Evolutionary conservation across 495 filamentous ascomycete genomes (phyloP), one percentile per base, ranked within the genome.

Genomic region (Hyaloscypha bicolor): DNA sequence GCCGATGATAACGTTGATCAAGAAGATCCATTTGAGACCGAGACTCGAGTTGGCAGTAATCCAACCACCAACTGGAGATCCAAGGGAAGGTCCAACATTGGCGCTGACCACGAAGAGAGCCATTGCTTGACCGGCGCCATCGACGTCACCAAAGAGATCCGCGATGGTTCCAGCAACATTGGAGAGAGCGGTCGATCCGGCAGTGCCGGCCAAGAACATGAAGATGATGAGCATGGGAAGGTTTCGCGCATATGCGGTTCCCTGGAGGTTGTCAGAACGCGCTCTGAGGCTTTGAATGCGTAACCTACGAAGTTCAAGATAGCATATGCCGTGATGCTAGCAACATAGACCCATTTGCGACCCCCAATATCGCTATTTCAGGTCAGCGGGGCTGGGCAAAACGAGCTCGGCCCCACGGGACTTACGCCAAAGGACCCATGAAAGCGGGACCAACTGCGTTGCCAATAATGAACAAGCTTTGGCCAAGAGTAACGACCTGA

Each of bases 381-480:
- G 48, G 25, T 60, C 21, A 53, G 48, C 61, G 37, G 42, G 45
- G 30, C 65, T 45, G 53, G 16, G 5, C 22, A 6, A 29, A 21
- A 21, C 45, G 12, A 37, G 31, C 35, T 48, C 42, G 16, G 42
- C 55, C 30, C 25, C 58, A 32, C 48, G 61, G 53, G 69, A 92
- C 80, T 75, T 93, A 91, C 71, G 83, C 87, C 21, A 90, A 76
- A 25, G 89, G 89, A 63, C 87, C 88, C 83, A 88, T 90, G 12
- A 91, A 76, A 70, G 90, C 73, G 48, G 86, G 89, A 37, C 88
- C 87, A 67, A 91, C 73, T 21, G 90, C 90, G 72, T 91, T 91
- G 3, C 91, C 91, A n/a, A 92, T 63, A 37, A 93, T 90, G 78
- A 92, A 94, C 63, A 93, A 78, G 39, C 90, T 92, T 33, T 93